Base-by-base conservation (phyloP, 192 early-diverging fungal species). In the Kickxella alabastrina region DNA sequence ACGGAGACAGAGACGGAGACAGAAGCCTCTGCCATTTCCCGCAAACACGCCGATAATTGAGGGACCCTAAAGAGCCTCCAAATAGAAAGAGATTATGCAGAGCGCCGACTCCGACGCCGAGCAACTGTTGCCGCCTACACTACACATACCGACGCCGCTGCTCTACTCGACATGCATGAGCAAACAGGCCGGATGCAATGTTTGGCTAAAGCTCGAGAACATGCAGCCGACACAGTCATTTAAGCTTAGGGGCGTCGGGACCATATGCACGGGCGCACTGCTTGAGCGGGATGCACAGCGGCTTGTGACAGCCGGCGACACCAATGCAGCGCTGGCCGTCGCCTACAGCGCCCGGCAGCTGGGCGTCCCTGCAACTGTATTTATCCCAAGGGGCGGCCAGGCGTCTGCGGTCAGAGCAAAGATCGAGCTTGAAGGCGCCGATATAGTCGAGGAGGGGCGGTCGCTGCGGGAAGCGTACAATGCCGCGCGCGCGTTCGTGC, bases 191-290 rank as follows among this genome's bases (percentile, higher is more conserved):
- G 70, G 70, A 9, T 73, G 83, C 46, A 87, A 87, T 55, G 68
- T 85, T 14, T 87, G 81, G 81, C 78, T 89, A 14, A 89, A 89
- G 61, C 78, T 85, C 29, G 87, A 89, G 43, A 86, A 82, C 62
- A 73, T 89, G 52, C 87, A 89, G 49, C 84, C 84, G 10, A 80
- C 83, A 6, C 84, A 85, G 51, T 89, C 87, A n/a, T 85, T 85
- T 49, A 89, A 89, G 59, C 83, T 87, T 34, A 84, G 84, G 59
- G 85, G 87, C 13, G 61, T 89, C 10, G 87, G 87, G 15, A 48
- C 73, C 39, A 78, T 83, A 52, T 82, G 79, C 41, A 67, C 67
- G 35, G 69, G 73, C 43, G 83, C 83, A 8, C 46, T 75, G 10
- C 21, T 68, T 18, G 60, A 78, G 23, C 74, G 77, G 34, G 68